These are phyloP conservation scores for Rhexocercosporidium sp. DNA, from an alignment of 2,329 filamentous ascomycete species.

Conservation along the genomic window DNA sequence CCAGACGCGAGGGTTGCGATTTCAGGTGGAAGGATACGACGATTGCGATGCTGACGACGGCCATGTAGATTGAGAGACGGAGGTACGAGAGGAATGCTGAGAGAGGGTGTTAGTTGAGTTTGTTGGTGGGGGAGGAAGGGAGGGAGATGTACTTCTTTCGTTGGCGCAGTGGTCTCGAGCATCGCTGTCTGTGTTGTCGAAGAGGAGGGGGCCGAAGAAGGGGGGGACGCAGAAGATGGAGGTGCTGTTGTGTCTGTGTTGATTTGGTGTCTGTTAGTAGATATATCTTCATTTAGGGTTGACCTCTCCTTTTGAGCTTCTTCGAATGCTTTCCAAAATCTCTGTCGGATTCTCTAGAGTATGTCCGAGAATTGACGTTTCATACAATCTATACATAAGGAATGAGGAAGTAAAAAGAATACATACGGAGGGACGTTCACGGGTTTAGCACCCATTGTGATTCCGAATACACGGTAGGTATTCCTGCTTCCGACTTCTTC, in stretches of 20 bases:
- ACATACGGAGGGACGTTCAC: constrained; percentile 42
- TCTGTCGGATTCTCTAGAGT: too few species aligned
- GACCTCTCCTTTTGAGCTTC: neutral
- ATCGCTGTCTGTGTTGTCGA: constrained; percentile 70
- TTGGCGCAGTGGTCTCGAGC: constrained; percentile 61
- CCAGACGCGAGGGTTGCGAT: constrained; percentile 68
- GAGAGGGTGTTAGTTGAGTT: neutral
- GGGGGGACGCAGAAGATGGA: constrained; percentile 38
- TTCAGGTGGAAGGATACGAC: constrained; percentile 93
- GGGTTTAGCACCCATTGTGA: constrained; percentile 49
- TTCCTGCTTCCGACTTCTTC: constrained; percentile 31
- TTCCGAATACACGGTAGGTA: constrained; percentile 57
- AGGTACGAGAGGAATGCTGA: constrained; percentile 36
- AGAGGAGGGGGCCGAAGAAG: constrained; percentile 60
- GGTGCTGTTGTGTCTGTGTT: constrained; percentile 28
- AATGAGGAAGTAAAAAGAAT: neutral
- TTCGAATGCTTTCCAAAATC: neutral
- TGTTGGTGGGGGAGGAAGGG: neutral
- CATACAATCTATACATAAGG: too few species aligned
- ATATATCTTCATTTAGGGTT: neutral
- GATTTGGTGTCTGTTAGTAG: neutral
- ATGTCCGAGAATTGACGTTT: too few species aligned
- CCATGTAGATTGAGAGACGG: constrained; percentile 63
- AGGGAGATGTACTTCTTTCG: constrained; percentile 46
- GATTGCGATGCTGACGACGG: constrained; percentile 87